Evolutionary conservation across 2,329 filamentous ascomycete species (phyloP).

Genomic region (Fusarium graminum): DNA sequence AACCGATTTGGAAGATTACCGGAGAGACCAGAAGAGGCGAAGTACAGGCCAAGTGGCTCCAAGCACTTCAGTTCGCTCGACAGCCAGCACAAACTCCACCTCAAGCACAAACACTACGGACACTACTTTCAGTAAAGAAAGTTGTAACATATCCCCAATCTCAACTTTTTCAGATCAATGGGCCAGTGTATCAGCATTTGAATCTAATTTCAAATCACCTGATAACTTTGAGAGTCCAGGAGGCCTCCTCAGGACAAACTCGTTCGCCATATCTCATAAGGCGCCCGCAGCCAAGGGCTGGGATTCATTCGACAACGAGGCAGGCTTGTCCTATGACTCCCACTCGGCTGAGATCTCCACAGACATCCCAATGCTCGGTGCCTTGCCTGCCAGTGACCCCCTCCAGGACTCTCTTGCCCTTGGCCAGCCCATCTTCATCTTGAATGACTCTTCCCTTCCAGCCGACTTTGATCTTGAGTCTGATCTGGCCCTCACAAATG

Average conservation of each 20-base stretch:
- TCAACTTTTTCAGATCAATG: constrained; percentile 59
- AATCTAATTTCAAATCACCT: constrained; percentile 62
- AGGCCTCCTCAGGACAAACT: constrained; percentile 48
- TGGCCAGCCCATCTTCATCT: constrained; percentile 56
- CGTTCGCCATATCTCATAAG: constrained; percentile 42
- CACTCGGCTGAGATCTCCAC: constrained; percentile 60
- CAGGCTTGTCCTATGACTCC: constrained; percentile 48
- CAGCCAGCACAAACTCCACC: constrained; percentile 56
- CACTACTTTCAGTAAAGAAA: constrained; percentile 57
- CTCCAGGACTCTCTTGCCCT: constrained; percentile 47
- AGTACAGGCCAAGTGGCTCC: constrained; percentile 60
- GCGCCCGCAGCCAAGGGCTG: constrained; percentile 44
- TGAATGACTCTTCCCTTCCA: constrained; percentile 53
- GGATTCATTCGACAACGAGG: constrained; percentile 48
- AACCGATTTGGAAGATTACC: constrained; percentile 52
- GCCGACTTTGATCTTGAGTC: constrained; percentile 54
- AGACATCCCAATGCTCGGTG: constrained; percentile 55
- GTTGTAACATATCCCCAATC: constrained; percentile 62
- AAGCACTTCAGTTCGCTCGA: constrained; percentile 64
- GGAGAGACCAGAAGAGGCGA: constrained; percentile 50
- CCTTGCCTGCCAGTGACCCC: constrained; percentile 50
- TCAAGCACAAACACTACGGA: constrained; percentile 55
- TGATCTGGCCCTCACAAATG: constrained; percentile 55
- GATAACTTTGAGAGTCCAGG: constrained; percentile 55
- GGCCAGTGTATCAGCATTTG: constrained; percentile 56